These are phyloP conservation scores for Aegilops longissima DNA, from an alignment of 176 grass and related monocot genomes.

Conservation along the genomic window DNA sequence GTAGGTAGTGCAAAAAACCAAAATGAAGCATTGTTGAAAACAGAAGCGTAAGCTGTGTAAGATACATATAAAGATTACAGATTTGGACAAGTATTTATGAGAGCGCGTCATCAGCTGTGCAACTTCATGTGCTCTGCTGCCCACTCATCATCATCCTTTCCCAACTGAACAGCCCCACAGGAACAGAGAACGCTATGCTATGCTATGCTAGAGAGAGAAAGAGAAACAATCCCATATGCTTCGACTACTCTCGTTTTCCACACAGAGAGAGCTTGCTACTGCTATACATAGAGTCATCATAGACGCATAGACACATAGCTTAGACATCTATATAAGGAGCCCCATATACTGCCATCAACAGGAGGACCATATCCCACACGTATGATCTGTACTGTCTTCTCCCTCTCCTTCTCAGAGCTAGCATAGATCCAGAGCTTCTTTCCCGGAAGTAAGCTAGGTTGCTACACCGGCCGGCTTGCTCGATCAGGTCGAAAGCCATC, in stretches of 20 bases:
- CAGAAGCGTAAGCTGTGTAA: slow-evolving; percentile 9
- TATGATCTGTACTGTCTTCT: slow-evolving; percentile 34
- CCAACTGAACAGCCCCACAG: slow-evolving; percentile 31
- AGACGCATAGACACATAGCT: background rate
- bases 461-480: background rate
- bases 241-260: background rate
- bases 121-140: slow-evolving; percentile 51
- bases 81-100: slow-evolving; percentile 46
- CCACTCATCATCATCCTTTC: slow-evolving; percentile 26
- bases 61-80: background rate
- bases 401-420: slow-evolving; percentile 14
- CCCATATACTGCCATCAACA: slow-evolving; percentile 41
- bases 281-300: background rate
- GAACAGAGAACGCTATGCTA: background rate
- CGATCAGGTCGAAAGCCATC: background rate
- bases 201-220: background rate
- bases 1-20: background rate
- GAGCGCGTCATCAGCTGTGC: slow-evolving; percentile 40
- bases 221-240: background rate
- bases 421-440: slow-evolving; percentile 28
- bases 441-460: slow-evolving; percentile 18
- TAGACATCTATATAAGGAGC: slow-evolving; percentile 51
- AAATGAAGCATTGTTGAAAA: slow-evolving; percentile 17
- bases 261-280: background rate
- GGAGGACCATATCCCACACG: slow-evolving; percentile 51